Evolutionary conservation across 441 rosid genomes (phyloP).

Genomic region (California macrophylla): DNA sequence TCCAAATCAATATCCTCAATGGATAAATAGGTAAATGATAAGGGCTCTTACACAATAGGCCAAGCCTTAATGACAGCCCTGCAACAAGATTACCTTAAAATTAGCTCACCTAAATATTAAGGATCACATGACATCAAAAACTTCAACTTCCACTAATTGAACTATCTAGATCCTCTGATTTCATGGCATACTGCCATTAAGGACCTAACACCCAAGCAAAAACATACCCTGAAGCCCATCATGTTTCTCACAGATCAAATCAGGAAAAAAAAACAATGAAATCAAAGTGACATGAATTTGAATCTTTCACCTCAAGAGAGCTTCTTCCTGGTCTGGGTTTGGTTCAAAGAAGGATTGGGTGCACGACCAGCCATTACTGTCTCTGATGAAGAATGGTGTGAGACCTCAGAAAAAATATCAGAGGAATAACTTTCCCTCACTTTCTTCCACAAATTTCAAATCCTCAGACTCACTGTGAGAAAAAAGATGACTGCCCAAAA

Average conservation of each 20-base stretch:
- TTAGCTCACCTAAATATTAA: neutral
- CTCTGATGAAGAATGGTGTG: neutral
- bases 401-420: neutral
- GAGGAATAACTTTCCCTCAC: neutral
- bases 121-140: neutral
- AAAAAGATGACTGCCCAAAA: constrained; percentile 3
- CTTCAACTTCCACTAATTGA: neutral
- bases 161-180: neutral
- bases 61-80: neutral
- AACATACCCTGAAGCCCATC: neutral
- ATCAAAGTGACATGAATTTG: neutral
- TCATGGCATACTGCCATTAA: neutral
- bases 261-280: neutral
- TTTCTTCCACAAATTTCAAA: neutral
- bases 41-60: neutral
- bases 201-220: neutral
- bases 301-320: neutral
- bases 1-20: neutral
- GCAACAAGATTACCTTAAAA: neutral
- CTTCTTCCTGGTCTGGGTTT: neutral
- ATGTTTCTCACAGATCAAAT: neutral
- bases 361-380: neutral
- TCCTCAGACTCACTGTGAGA: neutral
- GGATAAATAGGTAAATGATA: neutral
- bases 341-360: neutral